Evolutionary conservation across 306 rosid species (phyloP).

Genomic region (Sesbania bispinosa): DNA sequence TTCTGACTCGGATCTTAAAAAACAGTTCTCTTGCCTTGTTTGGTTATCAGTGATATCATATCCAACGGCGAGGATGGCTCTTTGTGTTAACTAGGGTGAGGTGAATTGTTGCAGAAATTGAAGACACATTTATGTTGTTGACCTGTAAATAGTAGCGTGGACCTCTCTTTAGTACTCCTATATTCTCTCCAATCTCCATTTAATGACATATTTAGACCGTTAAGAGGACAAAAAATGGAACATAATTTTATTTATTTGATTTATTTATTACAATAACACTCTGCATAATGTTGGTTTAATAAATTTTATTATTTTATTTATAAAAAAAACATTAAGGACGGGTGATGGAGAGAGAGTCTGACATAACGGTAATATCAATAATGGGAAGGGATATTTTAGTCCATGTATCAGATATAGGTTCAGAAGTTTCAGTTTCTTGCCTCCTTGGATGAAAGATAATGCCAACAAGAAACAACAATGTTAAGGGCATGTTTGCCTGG

Average conservation of each 20-base stretch:
- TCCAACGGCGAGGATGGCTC: background rate
- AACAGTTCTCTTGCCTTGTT: background rate
- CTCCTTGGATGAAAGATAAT: background rate
- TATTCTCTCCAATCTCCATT: background rate
- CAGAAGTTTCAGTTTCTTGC: background rate
- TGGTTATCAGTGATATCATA: background rate
- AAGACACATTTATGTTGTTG: conserved; percentile 23
- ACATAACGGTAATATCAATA: conserved; percentile 12
- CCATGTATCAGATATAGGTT: background rate
- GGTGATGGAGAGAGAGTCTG: background rate
- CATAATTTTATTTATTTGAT: background rate
- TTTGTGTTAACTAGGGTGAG: background rate
- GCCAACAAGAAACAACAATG: background rate
- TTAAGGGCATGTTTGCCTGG: conserved; percentile 7
- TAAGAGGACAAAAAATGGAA: background rate
- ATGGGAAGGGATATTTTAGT: conserved; percentile 5
- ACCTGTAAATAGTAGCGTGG: background rate
- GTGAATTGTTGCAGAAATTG: conserved; percentile 6
- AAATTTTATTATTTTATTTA: too few species aligned
- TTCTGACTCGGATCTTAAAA: background rate
- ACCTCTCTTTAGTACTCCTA: background rate
- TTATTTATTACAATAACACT: too few species aligned
- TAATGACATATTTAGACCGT: conserved; percentile 16
- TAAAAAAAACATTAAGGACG: background rate
- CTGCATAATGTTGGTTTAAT: too few species aligned